Conservation (phyloP, 2,329 filamentous ascomycete species). For the Ophiocordyceps camponoti-floridani region DNA sequence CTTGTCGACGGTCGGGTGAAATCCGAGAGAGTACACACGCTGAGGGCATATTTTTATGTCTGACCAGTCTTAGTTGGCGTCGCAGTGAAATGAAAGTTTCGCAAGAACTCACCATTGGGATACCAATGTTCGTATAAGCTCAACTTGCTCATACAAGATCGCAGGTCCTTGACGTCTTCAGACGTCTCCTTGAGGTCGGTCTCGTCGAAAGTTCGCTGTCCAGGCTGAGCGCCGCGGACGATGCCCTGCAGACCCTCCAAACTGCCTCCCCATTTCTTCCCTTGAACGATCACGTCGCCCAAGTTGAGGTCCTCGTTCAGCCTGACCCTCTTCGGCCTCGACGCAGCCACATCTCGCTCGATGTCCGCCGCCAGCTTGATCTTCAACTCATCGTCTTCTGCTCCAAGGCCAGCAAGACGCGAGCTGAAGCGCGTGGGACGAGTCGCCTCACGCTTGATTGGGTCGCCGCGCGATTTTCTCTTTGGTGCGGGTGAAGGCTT, state of each 20-base stretch:
- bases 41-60: conserved; percentile 87
- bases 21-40: conserved; percentile 68
- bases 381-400: conserved; percentile 28
- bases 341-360: conserved; percentile 20
- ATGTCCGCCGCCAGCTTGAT: conserved; percentile 32
- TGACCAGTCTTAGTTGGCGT: conserved; percentile 13
- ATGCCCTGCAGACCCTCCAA: conserved; percentile 44
- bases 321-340: conserved; percentile 38
- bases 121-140: conserved; percentile 70
- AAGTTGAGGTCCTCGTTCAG: conserved; percentile 46
- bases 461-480: conserved; percentile 14
- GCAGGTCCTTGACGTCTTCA: conserved; percentile 51
- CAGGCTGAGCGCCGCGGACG: conserved; percentile 53
- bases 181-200: conserved; percentile 66
- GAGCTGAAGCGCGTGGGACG: conserved; percentile 40
- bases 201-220: conserved; percentile 70
- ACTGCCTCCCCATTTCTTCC: conserved; percentile 54
- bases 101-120: conserved; percentile 42
- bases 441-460: conserved; percentile 26
- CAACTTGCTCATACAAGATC: conserved; percentile 60
- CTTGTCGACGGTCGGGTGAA: conserved; percentile 77
- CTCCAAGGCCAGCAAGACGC: conserved; percentile 34
- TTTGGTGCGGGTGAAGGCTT: conserved; percentile 25
- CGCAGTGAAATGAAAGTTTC: not conserved
- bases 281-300: conserved; percentile 61